phyloP scores from a whole-genome alignment of 1,284 basidiomycete genomes.

The Ceratobasidium sp. region DNA sequence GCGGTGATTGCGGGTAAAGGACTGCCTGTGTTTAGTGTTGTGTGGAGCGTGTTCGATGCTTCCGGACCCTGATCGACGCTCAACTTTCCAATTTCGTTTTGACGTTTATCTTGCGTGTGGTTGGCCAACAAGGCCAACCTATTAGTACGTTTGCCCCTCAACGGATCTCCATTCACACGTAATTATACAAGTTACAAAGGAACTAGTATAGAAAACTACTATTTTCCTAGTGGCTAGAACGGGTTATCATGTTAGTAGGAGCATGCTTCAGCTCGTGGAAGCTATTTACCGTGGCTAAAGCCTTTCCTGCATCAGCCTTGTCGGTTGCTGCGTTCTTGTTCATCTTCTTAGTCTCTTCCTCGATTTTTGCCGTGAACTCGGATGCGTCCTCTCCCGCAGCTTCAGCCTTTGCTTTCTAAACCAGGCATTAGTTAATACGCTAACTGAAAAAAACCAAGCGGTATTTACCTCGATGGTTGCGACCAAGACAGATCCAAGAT shows the following conservation, averaged over 20 bases:
- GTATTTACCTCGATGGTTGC: slow-evolving; percentile 23
- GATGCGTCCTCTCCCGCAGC: slow-evolving; percentile 38
- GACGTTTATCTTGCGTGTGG: neutral
- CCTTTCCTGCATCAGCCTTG: slow-evolving; percentile 38
- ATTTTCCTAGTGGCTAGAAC: slow-evolving; percentile 23
- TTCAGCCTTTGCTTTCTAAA: slow-evolving; percentile 39
- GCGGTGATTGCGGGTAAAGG: no score
- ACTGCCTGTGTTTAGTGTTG: neutral
- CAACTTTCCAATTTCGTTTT: neutral
- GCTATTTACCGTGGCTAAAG: slow-evolving; percentile 25
- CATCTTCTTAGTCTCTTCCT: slow-evolving; percentile 41
- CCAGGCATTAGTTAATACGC: neutral
- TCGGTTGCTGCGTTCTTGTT: slow-evolving; percentile 41
- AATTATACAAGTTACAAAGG: slow-evolving; percentile 25
- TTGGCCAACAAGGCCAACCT: neutral
- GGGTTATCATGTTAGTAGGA: neutral
- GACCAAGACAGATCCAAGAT: slow-evolving; percentile 42
- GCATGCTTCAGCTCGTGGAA: neutral
- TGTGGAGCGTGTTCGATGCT: neutral
- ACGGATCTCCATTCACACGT: slow-evolving; percentile 38
- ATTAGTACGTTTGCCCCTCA: slow-evolving; percentile 10
- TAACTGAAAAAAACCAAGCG: neutral
- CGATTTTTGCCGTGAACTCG: slow-evolving; percentile 20
- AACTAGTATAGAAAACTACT: neutral
- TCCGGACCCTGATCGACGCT: slow-evolving; percentile 17